Conservation (phyloP, 73 alveolate genomes). For the Paramecium sonneborni region DNA sequence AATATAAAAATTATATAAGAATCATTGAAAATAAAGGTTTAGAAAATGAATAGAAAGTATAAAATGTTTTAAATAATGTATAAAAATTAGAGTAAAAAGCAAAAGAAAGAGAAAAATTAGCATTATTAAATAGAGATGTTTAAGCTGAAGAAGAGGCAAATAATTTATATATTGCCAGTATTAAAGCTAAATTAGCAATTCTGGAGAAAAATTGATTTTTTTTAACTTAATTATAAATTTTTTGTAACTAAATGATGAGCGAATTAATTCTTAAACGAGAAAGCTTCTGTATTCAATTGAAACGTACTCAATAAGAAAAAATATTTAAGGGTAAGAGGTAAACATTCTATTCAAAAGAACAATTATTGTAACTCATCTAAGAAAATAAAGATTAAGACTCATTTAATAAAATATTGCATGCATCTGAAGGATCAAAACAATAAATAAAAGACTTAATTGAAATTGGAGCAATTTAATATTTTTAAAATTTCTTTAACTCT, state of each 20-base stretch:
- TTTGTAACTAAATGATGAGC: background rate
- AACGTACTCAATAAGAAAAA: too few species aligned
- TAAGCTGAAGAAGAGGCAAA: slow-evolving; percentile 67
- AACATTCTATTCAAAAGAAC: too few species aligned
- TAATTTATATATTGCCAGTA: slow-evolving; percentile 62
- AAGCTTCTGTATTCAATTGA: background rate
- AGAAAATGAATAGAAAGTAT: slow-evolving; percentile 18
- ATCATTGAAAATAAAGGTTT: slow-evolving; percentile 15
- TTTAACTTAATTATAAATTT: background rate
- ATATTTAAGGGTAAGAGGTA: too few species aligned
- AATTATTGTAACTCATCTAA: too few species aligned
- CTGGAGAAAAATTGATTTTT: background rate
- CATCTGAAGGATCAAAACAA: background rate
- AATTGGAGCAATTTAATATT: background rate
- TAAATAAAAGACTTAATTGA: background rate
- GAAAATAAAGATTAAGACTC: background rate
- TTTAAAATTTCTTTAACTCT: background rate
- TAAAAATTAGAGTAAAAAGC: slow-evolving; percentile 55
- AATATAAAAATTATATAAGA: background rate
- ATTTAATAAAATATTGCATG: background rate
- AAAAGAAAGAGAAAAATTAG: slow-evolving; percentile 58
- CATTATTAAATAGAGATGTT: background rate
- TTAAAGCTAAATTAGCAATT: slow-evolving; percentile 61
- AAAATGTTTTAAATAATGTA: slow-evolving; percentile 52
- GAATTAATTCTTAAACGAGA: background rate